These are phyloP conservation scores for Scutellaria galericulata DNA, from an alignment of 257 asterid species.

Conservation along the genomic window DNA sequence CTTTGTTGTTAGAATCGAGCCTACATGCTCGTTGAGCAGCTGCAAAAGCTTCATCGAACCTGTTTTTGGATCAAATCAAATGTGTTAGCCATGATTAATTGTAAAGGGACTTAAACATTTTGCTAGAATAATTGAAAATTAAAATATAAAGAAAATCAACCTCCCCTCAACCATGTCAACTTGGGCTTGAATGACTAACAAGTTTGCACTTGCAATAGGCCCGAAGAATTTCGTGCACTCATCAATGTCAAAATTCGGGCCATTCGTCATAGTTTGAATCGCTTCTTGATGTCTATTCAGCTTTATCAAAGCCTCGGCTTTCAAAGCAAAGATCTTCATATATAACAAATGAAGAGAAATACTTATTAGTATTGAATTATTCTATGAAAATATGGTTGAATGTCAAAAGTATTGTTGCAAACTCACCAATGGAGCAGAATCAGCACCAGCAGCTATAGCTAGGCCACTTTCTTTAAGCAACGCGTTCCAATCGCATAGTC, in stretches of 20 bases:
- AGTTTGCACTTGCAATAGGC: conserved; percentile 55
- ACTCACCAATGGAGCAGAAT: conserved; percentile 81
- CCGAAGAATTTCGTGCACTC: conserved; percentile 72
- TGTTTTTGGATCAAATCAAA: conserved; percentile 20
- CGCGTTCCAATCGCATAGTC: conserved; percentile 61
- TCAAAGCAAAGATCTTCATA: conserved; percentile 68
- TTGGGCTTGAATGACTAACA: conserved; percentile 63
- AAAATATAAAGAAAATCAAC: conserved; percentile 28
- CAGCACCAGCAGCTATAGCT: conserved; percentile 72
- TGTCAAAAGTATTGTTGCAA: neutral
- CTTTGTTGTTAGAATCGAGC: conserved; percentile 67
- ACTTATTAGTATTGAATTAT: neutral
- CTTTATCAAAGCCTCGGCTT: conserved; percentile 78
- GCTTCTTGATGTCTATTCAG: conserved; percentile 75
- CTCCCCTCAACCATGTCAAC: conserved; percentile 77
- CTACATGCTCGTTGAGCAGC: conserved; percentile 60
- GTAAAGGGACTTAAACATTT: neutral
- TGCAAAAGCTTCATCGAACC: conserved; percentile 71
- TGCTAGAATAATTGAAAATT: too few relatives aligned
- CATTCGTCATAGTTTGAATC: conserved; percentile 56
- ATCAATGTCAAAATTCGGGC: conserved; percentile 66
- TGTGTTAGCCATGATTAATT: too few relatives aligned
- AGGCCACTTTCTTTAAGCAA: conserved; percentile 56
- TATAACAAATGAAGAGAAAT: neutral
- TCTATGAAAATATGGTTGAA: neutral